These are phyloP conservation scores for Ganoderma meredithae DNA, from an alignment of 1,284 basidiomycete genomes.

Conservation along the genomic window DNA sequence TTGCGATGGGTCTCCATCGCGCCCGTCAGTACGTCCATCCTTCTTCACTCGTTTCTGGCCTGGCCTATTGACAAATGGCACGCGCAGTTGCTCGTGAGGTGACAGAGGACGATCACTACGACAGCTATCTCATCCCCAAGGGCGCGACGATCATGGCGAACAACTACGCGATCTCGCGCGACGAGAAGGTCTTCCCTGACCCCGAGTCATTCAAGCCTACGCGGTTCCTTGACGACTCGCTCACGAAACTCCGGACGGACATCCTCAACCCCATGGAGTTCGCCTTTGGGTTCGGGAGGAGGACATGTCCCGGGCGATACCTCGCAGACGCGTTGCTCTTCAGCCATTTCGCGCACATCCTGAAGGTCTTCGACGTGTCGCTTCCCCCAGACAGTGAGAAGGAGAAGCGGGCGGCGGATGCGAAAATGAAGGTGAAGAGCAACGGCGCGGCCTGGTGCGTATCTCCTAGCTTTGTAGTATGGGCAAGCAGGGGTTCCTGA, in stretches of 20 bases:
- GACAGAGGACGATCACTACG: slow-evolving; percentile 39
- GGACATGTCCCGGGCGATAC: slow-evolving; percentile 31
- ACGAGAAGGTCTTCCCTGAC: slow-evolving; percentile 31
- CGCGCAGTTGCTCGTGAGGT: slow-evolving; percentile 34
- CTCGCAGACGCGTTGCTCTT: slow-evolving; percentile 34
- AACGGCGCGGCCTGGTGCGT: slow-evolving; percentile 30
- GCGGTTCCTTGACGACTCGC: slow-evolving; percentile 30
- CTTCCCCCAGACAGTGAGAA: slow-evolving; percentile 20
- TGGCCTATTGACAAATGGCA: background rate
- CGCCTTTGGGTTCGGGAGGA: slow-evolving; percentile 32
- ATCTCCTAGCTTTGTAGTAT: background rate
- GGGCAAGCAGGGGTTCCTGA: slow-evolving; percentile 3
- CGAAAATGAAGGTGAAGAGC: slow-evolving; percentile 28
- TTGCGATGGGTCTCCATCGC: slow-evolving; percentile 45
- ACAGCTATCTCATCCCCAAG: slow-evolving; percentile 38
- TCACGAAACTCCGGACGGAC: slow-evolving; percentile 27
- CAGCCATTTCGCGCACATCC: slow-evolving; percentile 29
- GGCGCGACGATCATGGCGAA: slow-evolving; percentile 39
- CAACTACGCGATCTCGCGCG: slow-evolving; percentile 36
- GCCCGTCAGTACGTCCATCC: slow-evolving; percentile 31
- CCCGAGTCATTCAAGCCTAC: slow-evolving; percentile 33
- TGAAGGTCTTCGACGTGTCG: slow-evolving; percentile 27
- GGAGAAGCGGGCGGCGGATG: slow-evolving; percentile 24
- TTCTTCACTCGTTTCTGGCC: background rate
- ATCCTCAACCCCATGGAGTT: slow-evolving; percentile 41